Percentiles rank a stretch among this genome's conserved stretches.
Evolutionary conservation across 805 yeast species (phyloP).

Genomic region (Ogataea saltuana): DNA sequence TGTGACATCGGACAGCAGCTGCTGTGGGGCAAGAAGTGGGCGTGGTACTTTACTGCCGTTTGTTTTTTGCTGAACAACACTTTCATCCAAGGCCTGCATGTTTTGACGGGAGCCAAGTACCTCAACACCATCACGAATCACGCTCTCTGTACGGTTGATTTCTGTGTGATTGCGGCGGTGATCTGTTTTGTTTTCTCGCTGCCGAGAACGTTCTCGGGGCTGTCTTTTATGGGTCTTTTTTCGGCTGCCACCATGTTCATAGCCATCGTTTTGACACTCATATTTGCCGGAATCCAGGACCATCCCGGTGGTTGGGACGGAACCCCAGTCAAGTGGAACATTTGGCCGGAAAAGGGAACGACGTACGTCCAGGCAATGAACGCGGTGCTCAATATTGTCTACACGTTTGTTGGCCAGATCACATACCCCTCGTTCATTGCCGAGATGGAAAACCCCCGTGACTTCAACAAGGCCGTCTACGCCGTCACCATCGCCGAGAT

Average conservation of each 20-base stretch:
- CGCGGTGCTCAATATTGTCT: constrained; percentile 58
- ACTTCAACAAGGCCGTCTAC: constrained; percentile 56
- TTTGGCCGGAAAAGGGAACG: constrained; percentile 56
- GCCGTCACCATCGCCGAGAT: constrained; percentile 53
- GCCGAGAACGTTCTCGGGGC: constrained; percentile 56
- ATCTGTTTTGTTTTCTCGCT: constrained; percentile 53
- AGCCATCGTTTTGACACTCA: constrained; percentile 53
- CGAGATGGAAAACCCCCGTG: constrained; percentile 58
- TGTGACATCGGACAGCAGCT: constrained; percentile 62
- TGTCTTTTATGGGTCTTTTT: constrained; percentile 53
- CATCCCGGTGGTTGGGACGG: constrained; percentile 45
- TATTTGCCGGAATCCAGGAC: constrained; percentile 52
- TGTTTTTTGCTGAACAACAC: constrained; percentile 57
- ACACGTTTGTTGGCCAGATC: constrained; percentile 65
- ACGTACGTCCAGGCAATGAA: constrained; percentile 54
- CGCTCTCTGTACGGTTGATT: constrained; percentile 53
- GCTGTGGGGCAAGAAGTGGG: constrained; percentile 50
- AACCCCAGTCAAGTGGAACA: constrained; percentile 43
- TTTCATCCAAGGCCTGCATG: constrained; percentile 59
- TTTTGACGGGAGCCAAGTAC: constrained; percentile 59
- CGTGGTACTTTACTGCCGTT: constrained; percentile 58
- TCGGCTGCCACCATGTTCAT: constrained; percentile 59
- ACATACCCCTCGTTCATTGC: constrained; percentile 63
- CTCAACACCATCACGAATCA: constrained; percentile 52
- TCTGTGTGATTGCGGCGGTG: constrained; percentile 49